Percentiles rank a stretch among this genome's conserved stretches.
These are phyloP conservation scores for Aspergillus leporis DNA, from an alignment of 495 filamentous ascomycete species.

Conservation along the genomic window DNA sequence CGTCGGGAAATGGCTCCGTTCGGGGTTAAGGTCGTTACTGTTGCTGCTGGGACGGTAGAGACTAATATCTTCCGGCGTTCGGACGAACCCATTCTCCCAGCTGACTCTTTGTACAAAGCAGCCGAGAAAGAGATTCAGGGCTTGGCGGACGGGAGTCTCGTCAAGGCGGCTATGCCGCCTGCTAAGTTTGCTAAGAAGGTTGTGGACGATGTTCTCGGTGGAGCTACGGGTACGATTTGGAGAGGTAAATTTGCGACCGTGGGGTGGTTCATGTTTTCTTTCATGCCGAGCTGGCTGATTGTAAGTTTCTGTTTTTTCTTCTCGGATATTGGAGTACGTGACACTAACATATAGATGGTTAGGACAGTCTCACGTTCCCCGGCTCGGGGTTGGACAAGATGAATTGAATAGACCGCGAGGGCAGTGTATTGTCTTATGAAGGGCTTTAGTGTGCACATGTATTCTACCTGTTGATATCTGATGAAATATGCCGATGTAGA, in stretches of 20 bases:
- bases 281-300: not conserved
- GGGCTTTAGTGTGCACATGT: too few species aligned
- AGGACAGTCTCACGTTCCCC: not conserved
- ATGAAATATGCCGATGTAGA: too few species aligned
- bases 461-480: too few species aligned
- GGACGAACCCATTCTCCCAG: not conserved
- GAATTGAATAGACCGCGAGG: too few species aligned
- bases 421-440: too few species aligned
- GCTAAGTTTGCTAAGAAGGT: slow-evolving; percentile 21
- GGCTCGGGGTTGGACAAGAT: too few species aligned
- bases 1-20: slow-evolving; percentile 56
- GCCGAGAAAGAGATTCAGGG: slow-evolving; percentile 6
- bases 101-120: slow-evolving; percentile 7
- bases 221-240: slow-evolving; percentile 23
- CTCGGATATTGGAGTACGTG: too few species aligned
- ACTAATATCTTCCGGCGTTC: slow-evolving; percentile 15
- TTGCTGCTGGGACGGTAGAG: slow-evolving; percentile 25
- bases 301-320: not conserved
- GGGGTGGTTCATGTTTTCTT: not conserved
- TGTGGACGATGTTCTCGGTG: slow-evolving; percentile 19
- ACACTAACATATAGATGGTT: not conserved
- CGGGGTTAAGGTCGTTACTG: slow-evolving; percentile 54
- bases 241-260: slow-evolving; percentile 15
- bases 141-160: slow-evolving; percentile 9
- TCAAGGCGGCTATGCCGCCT: slow-evolving; percentile 15